These are phyloP conservation scores for Solanum hybrid DNA, from an alignment of 305 asterid species.

Conservation along the genomic window DNA sequence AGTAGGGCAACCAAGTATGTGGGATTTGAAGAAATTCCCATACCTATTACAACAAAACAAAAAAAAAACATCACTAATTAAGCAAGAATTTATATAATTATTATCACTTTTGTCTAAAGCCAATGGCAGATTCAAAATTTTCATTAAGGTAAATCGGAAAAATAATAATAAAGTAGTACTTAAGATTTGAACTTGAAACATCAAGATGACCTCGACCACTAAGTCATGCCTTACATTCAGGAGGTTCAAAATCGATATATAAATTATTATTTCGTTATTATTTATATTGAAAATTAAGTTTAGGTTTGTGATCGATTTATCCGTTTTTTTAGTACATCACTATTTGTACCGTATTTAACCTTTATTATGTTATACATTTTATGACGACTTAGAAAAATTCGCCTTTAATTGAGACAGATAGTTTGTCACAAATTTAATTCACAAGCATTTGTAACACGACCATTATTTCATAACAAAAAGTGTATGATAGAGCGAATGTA, in stretches of 20 bases:
- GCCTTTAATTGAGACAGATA: background rate
- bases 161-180: background rate
- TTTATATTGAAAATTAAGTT: background rate
- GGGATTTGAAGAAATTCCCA: constrained; percentile 83
- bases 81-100: background rate
- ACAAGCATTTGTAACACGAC: background rate
- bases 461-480: background rate
- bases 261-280: background rate
- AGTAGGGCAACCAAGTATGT: constrained; percentile 87
- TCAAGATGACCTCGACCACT: background rate
- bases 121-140: background rate
- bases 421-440: background rate
- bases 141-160: fast-evolving
- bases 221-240: background rate
- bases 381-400: background rate
- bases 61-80: background rate
- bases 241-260: too few species aligned
- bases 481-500: background rate
- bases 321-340: background rate
- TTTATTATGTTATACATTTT: background rate
- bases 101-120: background rate
- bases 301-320: background rate
- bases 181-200: background rate
- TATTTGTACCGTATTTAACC: background rate
- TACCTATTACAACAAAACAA: constrained; percentile 31